Base-by-base conservation (phyloP, 2,329 filamentous ascomycete genomes). In the Fusarium concolor region DNA sequence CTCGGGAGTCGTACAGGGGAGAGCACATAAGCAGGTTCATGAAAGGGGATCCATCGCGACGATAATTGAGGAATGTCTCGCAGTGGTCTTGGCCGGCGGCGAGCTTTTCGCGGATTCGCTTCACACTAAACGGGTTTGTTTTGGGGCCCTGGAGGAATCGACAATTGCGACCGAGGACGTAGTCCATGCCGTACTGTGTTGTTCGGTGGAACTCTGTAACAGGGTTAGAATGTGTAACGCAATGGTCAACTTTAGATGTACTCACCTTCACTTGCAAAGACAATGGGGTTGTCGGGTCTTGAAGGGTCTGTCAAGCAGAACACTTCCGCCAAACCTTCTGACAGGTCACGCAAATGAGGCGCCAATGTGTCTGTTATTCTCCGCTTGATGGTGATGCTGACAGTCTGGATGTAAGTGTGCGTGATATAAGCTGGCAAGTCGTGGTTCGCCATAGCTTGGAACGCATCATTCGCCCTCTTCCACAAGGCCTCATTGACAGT, bases 221-320 rank as follows among this genome's bases (percentile, higher is more conserved):
- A 29, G 3, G 45, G 8, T 64, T 20, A 62, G 58, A 39, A 20
- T 18, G 26, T 28, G 1, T 5, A 7, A 44, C 15, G 18, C 12
- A 10, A n/a, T 7, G 0, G 14, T 1, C 2, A 6, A 12, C 2
- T 14, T 11, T 2, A 3, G 17, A 2, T 56, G 2, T n/a, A 72
- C 76, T 65, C 74, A 91, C 89, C 89, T 83, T 92, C 89, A 5
- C 90, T 93, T 9, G 90, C 90, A 77, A 93, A 92, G 3, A 93
- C 87, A 62, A 94, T 92, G 1, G 91, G 92, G 73, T 93, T 93
- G 64, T 93, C 92, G 3, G 85, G 82, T 58, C 90, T 82, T 2
- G 89, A 91, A 10, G 92, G 90, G 75, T 94, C 92, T 1, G 90
- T 92, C 55, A 94, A 77, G 74, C 91, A 94, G 70, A 93, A 94